Conservation (phyloP, 345 rosid species). For the Arabis hirsuta region DNA sequence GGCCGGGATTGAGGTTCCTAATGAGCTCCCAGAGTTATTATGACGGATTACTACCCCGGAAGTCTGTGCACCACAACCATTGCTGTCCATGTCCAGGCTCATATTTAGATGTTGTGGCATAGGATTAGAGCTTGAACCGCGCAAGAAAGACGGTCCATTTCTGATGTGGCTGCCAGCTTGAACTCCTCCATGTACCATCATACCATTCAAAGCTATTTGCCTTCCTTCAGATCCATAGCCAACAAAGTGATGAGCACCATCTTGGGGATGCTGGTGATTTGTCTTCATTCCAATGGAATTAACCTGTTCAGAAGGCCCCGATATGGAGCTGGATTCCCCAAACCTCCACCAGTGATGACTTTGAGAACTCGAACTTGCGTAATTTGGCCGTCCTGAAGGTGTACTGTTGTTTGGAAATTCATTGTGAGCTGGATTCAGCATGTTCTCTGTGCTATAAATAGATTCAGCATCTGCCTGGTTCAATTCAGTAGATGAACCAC, state of each 20-base stretch:
- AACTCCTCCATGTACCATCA: constrained; percentile 26
- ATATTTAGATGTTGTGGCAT: constrained; percentile 45
- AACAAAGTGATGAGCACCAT: constrained; percentile 40
- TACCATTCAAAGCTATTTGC: constrained; percentile 33
- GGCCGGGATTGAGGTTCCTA: constrained; percentile 59
- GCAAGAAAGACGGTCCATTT: constrained; percentile 52
- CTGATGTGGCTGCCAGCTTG: constrained; percentile 51
- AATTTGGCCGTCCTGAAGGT: constrained; percentile 50
- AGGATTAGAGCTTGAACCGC: constrained; percentile 60
- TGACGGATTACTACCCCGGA: constrained; percentile 45
- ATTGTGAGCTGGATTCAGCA: constrained; percentile 54
- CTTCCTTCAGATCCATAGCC: constrained; percentile 61
- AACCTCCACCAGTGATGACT: constrained; percentile 60
- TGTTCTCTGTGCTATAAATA: constrained; percentile 47
- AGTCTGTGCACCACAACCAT: constrained; percentile 43
- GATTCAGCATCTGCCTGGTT: constrained; percentile 61
- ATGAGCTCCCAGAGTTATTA: constrained; percentile 54
- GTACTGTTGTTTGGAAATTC: constrained; percentile 47
- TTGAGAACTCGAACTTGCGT: constrained; percentile 49
- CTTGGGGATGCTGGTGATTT: constrained; percentile 55
- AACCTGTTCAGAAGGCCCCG: constrained; percentile 50
- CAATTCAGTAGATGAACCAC: constrained; percentile 61
- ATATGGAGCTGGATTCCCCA: constrained; percentile 67
- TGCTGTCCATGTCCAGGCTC: constrained; percentile 49
- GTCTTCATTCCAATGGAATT: constrained; percentile 52